phyloP scores from a whole-genome alignment of 768 basidiomycete genomes.

The Rhodotorula kratochvilovae region DNA sequence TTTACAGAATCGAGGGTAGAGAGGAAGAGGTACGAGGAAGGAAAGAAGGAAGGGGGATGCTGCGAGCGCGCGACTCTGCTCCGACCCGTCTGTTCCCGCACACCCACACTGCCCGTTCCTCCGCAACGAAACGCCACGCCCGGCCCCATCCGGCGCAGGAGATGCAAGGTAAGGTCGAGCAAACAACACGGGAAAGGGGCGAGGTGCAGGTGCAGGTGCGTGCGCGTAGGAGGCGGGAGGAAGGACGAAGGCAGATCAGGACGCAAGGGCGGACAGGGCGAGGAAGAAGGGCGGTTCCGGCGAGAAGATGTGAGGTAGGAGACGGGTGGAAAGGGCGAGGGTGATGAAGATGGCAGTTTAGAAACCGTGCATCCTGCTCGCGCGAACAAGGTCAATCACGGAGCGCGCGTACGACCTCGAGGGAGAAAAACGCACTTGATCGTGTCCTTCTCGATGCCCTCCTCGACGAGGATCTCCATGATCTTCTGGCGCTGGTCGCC shows the following conservation, averaged over 20 bases:
- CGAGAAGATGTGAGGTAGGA: background rate
- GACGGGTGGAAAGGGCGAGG: background rate
- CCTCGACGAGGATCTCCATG: conserved; percentile 74
- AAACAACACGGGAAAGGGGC: too few relatives aligned
- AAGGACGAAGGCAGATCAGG: too few relatives aligned
- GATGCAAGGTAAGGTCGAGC: too few relatives aligned
- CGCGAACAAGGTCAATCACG: background rate
- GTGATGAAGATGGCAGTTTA: conserved; percentile 9
- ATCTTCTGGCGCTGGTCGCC: conserved; percentile 95
- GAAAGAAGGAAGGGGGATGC: background rate
- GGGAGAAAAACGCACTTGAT: conserved; percentile 35
- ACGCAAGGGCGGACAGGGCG: background rate
- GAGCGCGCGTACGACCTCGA: too few relatives aligned
- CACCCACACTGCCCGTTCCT: too few relatives aligned
- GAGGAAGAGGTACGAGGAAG: too few relatives aligned
- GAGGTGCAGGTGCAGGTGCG: too few relatives aligned
- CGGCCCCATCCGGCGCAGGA: too few relatives aligned
- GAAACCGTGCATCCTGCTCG: conserved; percentile 43
- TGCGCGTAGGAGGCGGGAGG: too few relatives aligned
- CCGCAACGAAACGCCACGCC: too few relatives aligned
- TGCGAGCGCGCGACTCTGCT: background rate
- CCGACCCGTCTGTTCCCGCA: too few relatives aligned
- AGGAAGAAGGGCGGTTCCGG: background rate
- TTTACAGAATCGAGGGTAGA: too few relatives aligned
- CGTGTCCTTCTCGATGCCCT: conserved; percentile 56